Evolutionary conservation across 2,329 filamentous ascomycete genomes (phyloP).

Genomic region (Bipolaris zeicola): DNA sequence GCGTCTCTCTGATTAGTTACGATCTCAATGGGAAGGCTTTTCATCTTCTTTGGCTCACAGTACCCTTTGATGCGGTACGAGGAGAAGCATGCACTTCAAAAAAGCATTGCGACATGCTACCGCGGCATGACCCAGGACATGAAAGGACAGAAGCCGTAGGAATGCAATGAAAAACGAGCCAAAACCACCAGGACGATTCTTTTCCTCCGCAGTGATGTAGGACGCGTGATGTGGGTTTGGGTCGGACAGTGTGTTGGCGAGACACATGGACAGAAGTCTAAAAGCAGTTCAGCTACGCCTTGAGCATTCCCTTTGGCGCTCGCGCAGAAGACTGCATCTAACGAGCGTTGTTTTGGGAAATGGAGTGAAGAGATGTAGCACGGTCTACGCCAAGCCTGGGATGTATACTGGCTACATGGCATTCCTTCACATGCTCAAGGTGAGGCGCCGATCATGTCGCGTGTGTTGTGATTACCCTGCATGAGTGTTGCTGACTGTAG

Average conservation of each 20-base stretch:
- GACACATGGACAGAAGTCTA: not conserved
- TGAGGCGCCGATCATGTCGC: not conserved
- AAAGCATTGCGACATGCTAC: slow-evolving; percentile 34
- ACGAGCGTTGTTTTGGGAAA: not conserved
- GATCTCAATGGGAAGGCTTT: slow-evolving; percentile 46
- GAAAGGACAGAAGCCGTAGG: slow-evolving; percentile 27
- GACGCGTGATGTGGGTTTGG: slow-evolving; percentile 1
- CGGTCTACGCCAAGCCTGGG: slow-evolving; percentile 18
- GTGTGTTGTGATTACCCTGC: not conserved
- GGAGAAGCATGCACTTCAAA: slow-evolving; percentile 38
- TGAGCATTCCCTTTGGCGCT: not conserved
- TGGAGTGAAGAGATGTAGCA: not conserved
- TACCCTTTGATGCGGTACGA: slow-evolving; percentile 24
- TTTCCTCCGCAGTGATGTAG: not conserved
- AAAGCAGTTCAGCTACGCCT: too few species aligned
- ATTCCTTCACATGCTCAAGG: slow-evolving; percentile 7
- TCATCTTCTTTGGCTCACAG: slow-evolving; percentile 34
- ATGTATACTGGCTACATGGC: slow-evolving; percentile 5
- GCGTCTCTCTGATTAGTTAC: slow-evolving; percentile 48
- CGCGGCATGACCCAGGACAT: slow-evolving; percentile 24
- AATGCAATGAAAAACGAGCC: slow-evolving; percentile 39
- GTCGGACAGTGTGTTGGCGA: not conserved
- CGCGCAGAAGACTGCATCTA: slow-evolving; percentile 7
- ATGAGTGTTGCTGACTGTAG: not conserved
- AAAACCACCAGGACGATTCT: slow-evolving; percentile 14